Conservation (phyloP, 2,329 filamentous ascomycete genomes). For the Ophiostoma fasciatum region DNA sequence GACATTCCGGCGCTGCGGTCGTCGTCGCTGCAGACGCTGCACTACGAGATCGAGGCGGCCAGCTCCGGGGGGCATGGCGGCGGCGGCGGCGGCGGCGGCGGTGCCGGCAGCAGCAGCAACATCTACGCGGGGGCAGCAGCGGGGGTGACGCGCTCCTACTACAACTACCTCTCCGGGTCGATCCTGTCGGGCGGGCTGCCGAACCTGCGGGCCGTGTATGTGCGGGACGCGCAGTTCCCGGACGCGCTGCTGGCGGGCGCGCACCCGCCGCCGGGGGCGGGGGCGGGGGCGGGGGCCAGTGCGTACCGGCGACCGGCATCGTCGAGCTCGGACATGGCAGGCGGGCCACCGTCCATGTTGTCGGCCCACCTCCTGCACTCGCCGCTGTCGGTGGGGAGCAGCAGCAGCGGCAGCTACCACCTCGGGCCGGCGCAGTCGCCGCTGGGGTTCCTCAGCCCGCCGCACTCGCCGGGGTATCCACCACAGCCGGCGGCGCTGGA, state of each 20-base stretch:
- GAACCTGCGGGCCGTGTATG: slow-evolving; percentile 61
- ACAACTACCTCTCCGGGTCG: slow-evolving; percentile 73
- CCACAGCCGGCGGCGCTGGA: slow-evolving; percentile 1
- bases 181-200: slow-evolving; percentile 64
- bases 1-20: slow-evolving; percentile 51
- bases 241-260: slow-evolving; percentile 55
- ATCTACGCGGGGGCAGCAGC: too few relatives aligned
- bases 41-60: slow-evolving; percentile 65
- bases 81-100: too few relatives aligned
- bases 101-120: slow-evolving; percentile 40
- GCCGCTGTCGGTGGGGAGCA: slow-evolving; percentile 7
- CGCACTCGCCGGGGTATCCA: slow-evolving; percentile 4
- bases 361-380: slow-evolving; percentile 15
- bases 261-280: slow-evolving; percentile 36
- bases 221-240: slow-evolving; percentile 71
- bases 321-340: slow-evolving; percentile 17
- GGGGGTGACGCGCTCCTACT: slow-evolving; percentile 49
- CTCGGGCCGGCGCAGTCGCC: slow-evolving; percentile 10
- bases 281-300: slow-evolving; percentile 18
- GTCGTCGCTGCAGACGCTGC: slow-evolving; percentile 52
- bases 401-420: too few relatives aligned
- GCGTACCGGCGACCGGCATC: slow-evolving; percentile 21
- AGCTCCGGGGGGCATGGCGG: too few relatives aligned
- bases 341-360: slow-evolving; percentile 3
- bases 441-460: slow-evolving; percentile 17